These are phyloP conservation scores for Miamiensis avidus DNA, from an alignment of 169 alveolate genomes.

Conservation along the genomic window DNA sequence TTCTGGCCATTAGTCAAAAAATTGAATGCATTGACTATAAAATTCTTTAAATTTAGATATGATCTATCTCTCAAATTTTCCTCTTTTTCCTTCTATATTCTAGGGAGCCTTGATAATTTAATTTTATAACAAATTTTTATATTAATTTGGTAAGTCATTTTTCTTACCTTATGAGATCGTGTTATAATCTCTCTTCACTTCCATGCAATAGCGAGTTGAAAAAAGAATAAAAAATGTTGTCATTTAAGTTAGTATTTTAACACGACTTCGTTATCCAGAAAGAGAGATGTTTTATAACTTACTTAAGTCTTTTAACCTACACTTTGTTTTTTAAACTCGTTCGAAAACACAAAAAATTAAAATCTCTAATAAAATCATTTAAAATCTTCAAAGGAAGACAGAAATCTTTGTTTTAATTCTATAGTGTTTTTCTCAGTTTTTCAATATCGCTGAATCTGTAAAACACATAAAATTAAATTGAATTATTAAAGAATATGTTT, in stretches of 20 bases:
- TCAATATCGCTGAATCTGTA: neutral
- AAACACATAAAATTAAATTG: too few species aligned
- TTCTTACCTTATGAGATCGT: neutral
- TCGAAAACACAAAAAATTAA: slow-evolving; percentile 1
- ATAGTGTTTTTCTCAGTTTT: neutral
- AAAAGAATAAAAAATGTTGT: neutral
- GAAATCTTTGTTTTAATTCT: slow-evolving; percentile 2
- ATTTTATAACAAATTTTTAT: too few species aligned
- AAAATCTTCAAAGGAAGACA: neutral
- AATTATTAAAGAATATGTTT: too few species aligned
- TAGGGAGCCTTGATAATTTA: neutral
- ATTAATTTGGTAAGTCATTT: too few species aligned
- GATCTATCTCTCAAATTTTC: neutral
- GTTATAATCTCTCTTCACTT: neutral
- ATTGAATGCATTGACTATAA: too few species aligned
- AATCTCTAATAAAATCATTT: slow-evolving; percentile 22
- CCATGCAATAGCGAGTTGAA: neutral
- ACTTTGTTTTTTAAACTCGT: neutral
- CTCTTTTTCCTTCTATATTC: neutral
- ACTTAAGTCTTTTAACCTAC: neutral
- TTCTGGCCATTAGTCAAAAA: neutral
- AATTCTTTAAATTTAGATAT: too few species aligned
- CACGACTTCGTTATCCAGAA: slow-evolving; percentile 12
- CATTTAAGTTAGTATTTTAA: neutral
- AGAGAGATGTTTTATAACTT: slow-evolving; percentile 1